Conservation (phyloP, 108 stramenopile species). For the Hondaea fermentalgiana region DNA sequence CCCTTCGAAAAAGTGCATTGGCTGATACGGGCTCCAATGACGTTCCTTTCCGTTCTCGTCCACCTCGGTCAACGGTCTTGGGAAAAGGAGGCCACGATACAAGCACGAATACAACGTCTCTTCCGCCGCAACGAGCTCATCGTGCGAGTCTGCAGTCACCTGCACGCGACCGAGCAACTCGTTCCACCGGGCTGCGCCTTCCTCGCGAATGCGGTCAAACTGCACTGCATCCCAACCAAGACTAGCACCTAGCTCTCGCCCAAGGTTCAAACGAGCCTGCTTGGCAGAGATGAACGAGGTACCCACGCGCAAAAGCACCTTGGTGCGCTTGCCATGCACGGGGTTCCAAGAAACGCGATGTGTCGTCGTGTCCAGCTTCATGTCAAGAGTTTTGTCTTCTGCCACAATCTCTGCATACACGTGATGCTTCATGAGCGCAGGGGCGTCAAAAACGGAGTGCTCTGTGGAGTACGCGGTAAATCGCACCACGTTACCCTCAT, state of each 20-base stretch:
- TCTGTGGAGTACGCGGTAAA: not conserved
- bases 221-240: not conserved
- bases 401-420: not conserved
- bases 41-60: not conserved
- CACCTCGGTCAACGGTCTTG: slow-evolving; percentile 18
- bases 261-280: not conserved
- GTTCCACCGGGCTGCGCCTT: slow-evolving; percentile 17
- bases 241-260: not conserved
- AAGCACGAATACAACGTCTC: slow-evolving; percentile 25
- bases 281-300: slow-evolving; percentile 22
- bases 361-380: not conserved
- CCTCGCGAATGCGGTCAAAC: not conserved
- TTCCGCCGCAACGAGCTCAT: not conserved
- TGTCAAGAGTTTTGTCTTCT: too few relatives aligned
- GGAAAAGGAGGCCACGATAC: slow-evolving; percentile 30
- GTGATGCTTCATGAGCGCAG: not conserved
- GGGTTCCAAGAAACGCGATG: too few relatives aligned
- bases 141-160: not conserved
- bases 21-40: slow-evolving; percentile 23
- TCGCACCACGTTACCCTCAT: not conserved
- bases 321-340: not conserved
- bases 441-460: not conserved
- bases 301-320: not conserved
- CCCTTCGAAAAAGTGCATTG: not conserved
- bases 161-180: not conserved